Evolutionary conservation across 257 asterid genomes (phyloP), one percentile per base, ranked within the genome.

Genomic region (Plectranthus barbatus): DNA sequence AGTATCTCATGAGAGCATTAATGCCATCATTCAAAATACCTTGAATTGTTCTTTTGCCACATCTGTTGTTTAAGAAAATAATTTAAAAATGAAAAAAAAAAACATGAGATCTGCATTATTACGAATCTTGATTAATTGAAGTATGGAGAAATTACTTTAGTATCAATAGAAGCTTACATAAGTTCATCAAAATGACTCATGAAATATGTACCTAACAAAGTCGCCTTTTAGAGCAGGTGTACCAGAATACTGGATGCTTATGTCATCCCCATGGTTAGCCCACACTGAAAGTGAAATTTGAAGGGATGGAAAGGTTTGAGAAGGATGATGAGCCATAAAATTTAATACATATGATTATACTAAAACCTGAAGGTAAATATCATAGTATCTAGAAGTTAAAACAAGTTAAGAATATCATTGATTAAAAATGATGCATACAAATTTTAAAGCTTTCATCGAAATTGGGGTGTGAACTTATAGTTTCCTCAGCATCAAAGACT

Each of bases 171-270:
- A 41, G 64, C 49, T 37, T 53, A 46, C 44, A 39, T 17, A 31
- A 24, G 13, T 31, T 29, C 53, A 48, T 5, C 23, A 47, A 62
- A 69, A 75, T 45, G 68, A 66, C 48, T 40, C 11, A 9, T 15
- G 7, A 46, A 52, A 20, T 44, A 7, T n/a, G n/a, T 71, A 93
- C 99, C 99, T 90, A 84, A 90, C 97, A 77, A 90, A 86, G 69
- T 93, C 99, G 70, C 99, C 99, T 75, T 93, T 93, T 50, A 93
- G 71, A 53, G 99, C 99, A 26, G 96, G 96, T 68, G 99, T 90
- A 49, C 99, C 99, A 78, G 99, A 90, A 66, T 93, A 93, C 75
- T 93, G 97, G 77, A 90, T 90, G 85, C 99, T 93, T 49, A 93
- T 49, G 53, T 90, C 97, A 84, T 93, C 99, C 53, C 99, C 99